Conservation (phyloP, 164 flowering plant species). For the Vitis rotundifolia region DNA sequence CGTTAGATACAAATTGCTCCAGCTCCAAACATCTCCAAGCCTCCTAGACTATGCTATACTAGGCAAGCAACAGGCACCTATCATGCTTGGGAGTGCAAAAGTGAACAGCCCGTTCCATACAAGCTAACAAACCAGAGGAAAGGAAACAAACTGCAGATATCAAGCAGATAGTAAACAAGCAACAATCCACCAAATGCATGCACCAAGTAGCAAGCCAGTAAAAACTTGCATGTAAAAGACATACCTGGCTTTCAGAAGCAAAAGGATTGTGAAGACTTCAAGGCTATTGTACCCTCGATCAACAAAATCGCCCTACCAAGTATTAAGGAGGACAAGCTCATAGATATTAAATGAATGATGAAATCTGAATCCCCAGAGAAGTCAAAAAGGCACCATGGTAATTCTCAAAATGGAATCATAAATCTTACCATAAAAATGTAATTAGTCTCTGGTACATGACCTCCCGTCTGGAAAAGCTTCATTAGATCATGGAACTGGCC, state of each 20-base stretch:
- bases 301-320: constrained; percentile 94
- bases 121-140: no score
- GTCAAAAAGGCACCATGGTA: neutral
- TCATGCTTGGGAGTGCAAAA: no score
- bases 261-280: constrained; percentile 95
- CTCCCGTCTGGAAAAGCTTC: constrained; percentile 98
- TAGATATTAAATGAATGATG: no score
- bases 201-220: neutral
- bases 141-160: no score
- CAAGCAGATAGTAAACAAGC: no score
- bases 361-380: neutral
- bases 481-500: constrained; percentile 97
- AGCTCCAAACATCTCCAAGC: no score
- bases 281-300: constrained; percentile 98
- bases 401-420: neutral
- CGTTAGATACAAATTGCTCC: no score
- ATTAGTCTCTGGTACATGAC: constrained; percentile 97
- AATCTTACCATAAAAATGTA: constrained; percentile 90
- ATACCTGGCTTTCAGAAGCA: constrained; percentile 99
- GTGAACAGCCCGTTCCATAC: no score
- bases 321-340: neutral
- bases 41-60: no score
- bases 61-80: no score
- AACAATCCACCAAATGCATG: no score
- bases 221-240: neutral